Conservation (phyloP, 345 rosid species). For the Citrus mangshanensis region DNA sequence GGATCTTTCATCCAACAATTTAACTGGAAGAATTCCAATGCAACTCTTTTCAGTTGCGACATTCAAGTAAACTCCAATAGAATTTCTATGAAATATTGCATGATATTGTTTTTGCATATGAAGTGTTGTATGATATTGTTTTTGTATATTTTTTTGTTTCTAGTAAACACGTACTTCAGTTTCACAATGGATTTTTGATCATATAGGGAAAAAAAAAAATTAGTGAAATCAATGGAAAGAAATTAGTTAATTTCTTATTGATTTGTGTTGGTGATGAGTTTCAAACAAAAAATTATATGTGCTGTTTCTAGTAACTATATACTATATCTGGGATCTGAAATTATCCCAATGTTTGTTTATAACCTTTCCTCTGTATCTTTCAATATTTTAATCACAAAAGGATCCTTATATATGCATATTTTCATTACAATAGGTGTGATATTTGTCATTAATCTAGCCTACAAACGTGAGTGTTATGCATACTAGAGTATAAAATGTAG, state of each 20-base stretch:
- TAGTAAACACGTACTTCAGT: background rate
- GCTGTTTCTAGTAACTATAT: background rate
- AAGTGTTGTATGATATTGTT: too few species aligned
- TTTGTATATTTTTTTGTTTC: background rate
- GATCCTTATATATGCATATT: background rate
- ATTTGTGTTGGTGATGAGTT: background rate
- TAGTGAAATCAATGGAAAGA: background rate
- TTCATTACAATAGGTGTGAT: background rate
- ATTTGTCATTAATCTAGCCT: background rate
- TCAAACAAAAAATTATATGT: background rate
- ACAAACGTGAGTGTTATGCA: background rate
- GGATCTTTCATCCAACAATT: constrained; percentile 73
- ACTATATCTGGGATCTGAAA: background rate
- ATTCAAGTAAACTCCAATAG: constrained; percentile 59
- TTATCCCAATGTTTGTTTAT: background rate
- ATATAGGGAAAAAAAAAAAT: background rate
- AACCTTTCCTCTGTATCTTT: background rate
- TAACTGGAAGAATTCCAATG: constrained; percentile 63
- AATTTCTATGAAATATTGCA: background rate
- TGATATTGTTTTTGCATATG: too few species aligned
- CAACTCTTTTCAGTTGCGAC: constrained; percentile 55
- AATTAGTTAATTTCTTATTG: background rate
- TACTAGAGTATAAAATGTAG: too few species aligned
- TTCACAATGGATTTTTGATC: background rate
- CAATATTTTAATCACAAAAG: background rate